These are phyloP conservation scores for Thermochaetoides dissita DNA, from an alignment of 2,329 filamentous ascomycete species.

Conservation along the genomic window DNA sequence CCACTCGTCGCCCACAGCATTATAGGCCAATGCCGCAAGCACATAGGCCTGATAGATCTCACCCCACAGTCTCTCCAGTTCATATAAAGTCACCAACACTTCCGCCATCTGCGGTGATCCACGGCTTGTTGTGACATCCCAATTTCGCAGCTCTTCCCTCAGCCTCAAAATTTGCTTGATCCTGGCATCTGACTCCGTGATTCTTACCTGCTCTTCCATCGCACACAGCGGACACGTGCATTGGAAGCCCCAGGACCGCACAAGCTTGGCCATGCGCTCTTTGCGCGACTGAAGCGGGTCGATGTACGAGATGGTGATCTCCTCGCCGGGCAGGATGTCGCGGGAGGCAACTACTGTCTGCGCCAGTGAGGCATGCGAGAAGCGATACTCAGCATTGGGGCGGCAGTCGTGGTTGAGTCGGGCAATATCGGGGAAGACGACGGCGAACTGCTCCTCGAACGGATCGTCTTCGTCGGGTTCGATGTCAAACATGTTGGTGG, in stretches of 20 bases:
- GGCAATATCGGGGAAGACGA: constrained; percentile 28
- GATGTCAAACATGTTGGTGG: constrained; percentile 28
- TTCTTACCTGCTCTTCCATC: constrained; percentile 13
- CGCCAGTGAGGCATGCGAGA: constrained; percentile 24
- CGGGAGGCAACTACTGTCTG: constrained; percentile 27
- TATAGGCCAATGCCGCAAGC: constrained; percentile 26
- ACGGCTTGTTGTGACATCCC: constrained; percentile 13
- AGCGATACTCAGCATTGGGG: constrained; percentile 30
- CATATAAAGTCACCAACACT: constrained; percentile 24
- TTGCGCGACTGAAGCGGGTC: constrained; percentile 21
- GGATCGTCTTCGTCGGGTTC: constrained; percentile 18
- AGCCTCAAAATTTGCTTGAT: constrained; percentile 23
- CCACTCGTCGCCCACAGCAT: constrained; percentile 26
- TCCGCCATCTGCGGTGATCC: constrained; percentile 26
- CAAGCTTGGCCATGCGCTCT: constrained; percentile 19
- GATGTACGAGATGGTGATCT: constrained; percentile 31
- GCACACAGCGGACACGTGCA: constrained; percentile 27
- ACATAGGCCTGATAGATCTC: constrained; percentile 23
- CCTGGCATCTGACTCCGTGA: constrained; percentile 24
- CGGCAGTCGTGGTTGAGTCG: constrained; percentile 33
- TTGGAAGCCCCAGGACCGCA: constrained; percentile 25
- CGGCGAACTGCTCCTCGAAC: constrained; percentile 20
- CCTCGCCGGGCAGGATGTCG: constrained; percentile 27
- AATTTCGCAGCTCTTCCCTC: constrained; percentile 20
- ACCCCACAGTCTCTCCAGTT: constrained; percentile 26